Percentiles rank a stretch among this genome's conserved stretches.
phyloP scores from a whole-genome alignment of 164 flowering plant genomes.

The Umbellularia californica region DNA sequence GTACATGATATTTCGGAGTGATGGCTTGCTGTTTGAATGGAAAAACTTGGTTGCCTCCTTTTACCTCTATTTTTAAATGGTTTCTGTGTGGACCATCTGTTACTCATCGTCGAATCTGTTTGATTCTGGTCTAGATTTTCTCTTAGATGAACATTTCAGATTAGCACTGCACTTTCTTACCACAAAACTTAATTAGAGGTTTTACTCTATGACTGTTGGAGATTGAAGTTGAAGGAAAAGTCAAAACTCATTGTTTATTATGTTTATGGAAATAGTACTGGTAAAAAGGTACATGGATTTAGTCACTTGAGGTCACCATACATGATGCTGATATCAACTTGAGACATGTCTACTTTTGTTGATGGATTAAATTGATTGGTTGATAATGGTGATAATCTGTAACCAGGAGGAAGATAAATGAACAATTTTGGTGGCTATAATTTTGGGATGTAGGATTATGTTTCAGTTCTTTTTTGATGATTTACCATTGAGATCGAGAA shows the following conservation, averaged over 20 bases:
- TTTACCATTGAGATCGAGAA: conserved; percentile 6
- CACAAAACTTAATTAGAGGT: conserved; percentile 1
- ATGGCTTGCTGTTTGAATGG: conserved; percentile 18
- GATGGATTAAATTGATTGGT: conserved; percentile 10
- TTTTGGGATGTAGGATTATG: conserved; percentile 10
- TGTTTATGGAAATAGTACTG: too few species aligned
- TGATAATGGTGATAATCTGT: conserved; percentile 3
- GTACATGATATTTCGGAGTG: conserved; percentile 17
- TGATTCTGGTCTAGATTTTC: conserved; percentile 23
- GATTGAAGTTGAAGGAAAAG: conserved; percentile 8
- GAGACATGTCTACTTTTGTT: conserved; percentile 9
- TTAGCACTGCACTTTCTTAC: conserved; percentile 6
- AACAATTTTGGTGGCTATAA: conserved; percentile 11
- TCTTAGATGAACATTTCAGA: conserved; percentile 9
- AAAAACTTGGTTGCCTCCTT: conserved; percentile 5
- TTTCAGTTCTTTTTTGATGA: conserved; percentile 7
- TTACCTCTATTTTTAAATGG: not conserved
- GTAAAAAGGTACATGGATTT: conserved; percentile 10
- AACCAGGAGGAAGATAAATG: conserved; percentile 12
- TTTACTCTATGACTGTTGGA: conserved; percentile 1
- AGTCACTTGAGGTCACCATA: conserved; percentile 13
- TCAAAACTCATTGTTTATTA: not conserved
- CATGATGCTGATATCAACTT: conserved; percentile 15
- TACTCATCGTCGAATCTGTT: not conserved
- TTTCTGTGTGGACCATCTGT: not conserved